A percentile compares a stretch with the other conserved stretches of the same genome.
Evolutionary conservation across 2,329 filamentous ascomycete genomes (phyloP).

Genomic region (Colletotrichum sp.): DNA sequence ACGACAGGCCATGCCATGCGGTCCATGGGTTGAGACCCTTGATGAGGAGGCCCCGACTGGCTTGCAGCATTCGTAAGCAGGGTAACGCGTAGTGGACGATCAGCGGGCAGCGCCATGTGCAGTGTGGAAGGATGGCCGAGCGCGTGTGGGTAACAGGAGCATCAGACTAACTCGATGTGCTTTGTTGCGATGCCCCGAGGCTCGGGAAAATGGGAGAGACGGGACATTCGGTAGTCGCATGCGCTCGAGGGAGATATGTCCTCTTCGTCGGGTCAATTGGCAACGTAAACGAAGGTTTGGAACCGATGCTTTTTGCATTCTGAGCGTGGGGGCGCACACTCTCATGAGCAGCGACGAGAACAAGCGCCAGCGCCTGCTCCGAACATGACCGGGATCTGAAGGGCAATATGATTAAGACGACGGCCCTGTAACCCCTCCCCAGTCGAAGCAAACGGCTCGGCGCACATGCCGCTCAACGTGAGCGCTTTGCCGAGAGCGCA

Average conservation of each 20-base stretch:
- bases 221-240: background rate
- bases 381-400: background rate
- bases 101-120: background rate
- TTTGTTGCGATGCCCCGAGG: background rate
- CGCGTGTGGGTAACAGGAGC: background rate
- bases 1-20: background rate
- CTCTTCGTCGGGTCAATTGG: background rate
- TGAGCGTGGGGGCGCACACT: background rate
- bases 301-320: background rate
- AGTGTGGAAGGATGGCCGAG: background rate
- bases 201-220: background rate
- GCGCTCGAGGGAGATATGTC: background rate
- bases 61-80: background rate
- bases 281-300: background rate
- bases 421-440: background rate
- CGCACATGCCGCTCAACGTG: slow-evolving; percentile 8
- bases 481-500: background rate
- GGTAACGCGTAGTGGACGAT: background rate
- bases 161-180: background rate
- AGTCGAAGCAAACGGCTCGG: slow-evolving; percentile 2
- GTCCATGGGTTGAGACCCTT: background rate
- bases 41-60: background rate
- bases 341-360: background rate
- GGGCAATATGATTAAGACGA: background rate
- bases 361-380: background rate